Conservation (phyloP, 164 flowering plant genomes). For the Amborella trichopoda region DNA sequence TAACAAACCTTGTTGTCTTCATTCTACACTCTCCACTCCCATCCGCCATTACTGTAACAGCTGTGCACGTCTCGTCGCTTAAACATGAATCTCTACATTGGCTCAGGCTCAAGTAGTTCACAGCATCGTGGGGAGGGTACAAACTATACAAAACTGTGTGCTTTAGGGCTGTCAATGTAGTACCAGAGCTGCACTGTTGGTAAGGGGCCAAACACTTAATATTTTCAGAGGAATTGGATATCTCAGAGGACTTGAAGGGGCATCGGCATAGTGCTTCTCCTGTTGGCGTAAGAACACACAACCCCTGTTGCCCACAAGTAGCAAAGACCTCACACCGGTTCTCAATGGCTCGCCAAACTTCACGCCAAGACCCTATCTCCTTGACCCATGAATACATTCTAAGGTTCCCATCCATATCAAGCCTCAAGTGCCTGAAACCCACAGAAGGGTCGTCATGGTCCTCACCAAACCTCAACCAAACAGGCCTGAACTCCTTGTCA, state of each 20-base stretch:
- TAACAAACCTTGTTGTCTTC: slow-evolving; percentile 31
- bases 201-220: slow-evolving; percentile 42
- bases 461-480: slow-evolving; percentile 49
- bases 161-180: slow-evolving; percentile 21
- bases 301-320: slow-evolving; percentile 40
- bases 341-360: slow-evolving; percentile 70
- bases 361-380: slow-evolving; percentile 28
- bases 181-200: slow-evolving; percentile 25
- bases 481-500: slow-evolving; percentile 18
- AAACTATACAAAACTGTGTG: slow-evolving; percentile 48
- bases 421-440: slow-evolving; percentile 43
- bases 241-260: slow-evolving; percentile 17
- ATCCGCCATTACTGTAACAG: slow-evolving; percentile 46
- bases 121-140: slow-evolving; percentile 45
- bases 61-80: slow-evolving; percentile 37
- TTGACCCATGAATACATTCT: slow-evolving; percentile 56
- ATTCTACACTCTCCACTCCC: slow-evolving; percentile 37
- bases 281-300: slow-evolving; percentile 25
- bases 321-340: slow-evolving; percentile 71
- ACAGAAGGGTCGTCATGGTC: slow-evolving; percentile 43
- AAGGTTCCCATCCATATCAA: slow-evolving; percentile 69
- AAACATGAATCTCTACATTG: slow-evolving; percentile 37
- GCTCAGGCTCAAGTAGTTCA: slow-evolving; percentile 20
- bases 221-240: slow-evolving; percentile 17
- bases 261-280: slow-evolving; percentile 41